Conservation (phyloP, 1,284 basidiomycete genomes). For the Rhodotorula sp. region DNA sequence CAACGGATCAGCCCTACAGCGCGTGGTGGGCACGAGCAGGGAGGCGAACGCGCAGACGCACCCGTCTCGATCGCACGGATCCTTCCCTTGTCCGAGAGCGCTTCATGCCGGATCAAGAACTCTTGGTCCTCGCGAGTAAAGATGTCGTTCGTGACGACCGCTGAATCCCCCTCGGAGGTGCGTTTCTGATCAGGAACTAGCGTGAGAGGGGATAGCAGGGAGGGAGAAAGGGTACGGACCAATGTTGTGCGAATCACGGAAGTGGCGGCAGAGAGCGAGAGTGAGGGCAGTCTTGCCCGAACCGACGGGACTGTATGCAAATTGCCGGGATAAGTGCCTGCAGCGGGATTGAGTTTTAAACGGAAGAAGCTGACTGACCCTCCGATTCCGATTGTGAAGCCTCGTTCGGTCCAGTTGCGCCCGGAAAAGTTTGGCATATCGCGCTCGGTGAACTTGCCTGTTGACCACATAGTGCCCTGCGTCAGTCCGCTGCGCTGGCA, state of each 20-base stretch:
- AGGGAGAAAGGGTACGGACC: slow-evolving; percentile 55
- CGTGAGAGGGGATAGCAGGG: too few relatives aligned
- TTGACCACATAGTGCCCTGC: slow-evolving; percentile 34
- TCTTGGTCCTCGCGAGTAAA: slow-evolving; percentile 95
- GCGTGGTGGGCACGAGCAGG: neutral
- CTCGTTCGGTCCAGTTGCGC: slow-evolving; percentile 86
- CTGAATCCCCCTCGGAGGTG: slow-evolving; percentile 53
- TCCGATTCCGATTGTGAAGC: slow-evolving; percentile 95
- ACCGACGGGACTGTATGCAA: slow-evolving; percentile 65
- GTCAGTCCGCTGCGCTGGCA: neutral
- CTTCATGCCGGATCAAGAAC: slow-evolving; percentile 89
- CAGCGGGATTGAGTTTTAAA: too few relatives aligned
- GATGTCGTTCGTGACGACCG: slow-evolving; percentile 93
- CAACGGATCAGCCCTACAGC: neutral
- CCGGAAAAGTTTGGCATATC: slow-evolving; percentile 83
- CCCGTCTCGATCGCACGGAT: slow-evolving; percentile 94
- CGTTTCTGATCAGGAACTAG: neutral
- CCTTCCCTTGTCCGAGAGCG: slow-evolving; percentile 69
- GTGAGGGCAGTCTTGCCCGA: slow-evolving; percentile 96
- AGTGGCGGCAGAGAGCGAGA: slow-evolving; percentile 80
- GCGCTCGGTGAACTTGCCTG: slow-evolving; percentile 87
- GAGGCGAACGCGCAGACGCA: slow-evolving; percentile 6
- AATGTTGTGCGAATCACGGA: slow-evolving; percentile 84
- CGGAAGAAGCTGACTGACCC: slow-evolving; percentile 62
- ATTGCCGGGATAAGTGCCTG: neutral